Base-by-base conservation (phyloP, 2,329 filamentous ascomycete species). In the Aureobasidium sp. region DNA sequence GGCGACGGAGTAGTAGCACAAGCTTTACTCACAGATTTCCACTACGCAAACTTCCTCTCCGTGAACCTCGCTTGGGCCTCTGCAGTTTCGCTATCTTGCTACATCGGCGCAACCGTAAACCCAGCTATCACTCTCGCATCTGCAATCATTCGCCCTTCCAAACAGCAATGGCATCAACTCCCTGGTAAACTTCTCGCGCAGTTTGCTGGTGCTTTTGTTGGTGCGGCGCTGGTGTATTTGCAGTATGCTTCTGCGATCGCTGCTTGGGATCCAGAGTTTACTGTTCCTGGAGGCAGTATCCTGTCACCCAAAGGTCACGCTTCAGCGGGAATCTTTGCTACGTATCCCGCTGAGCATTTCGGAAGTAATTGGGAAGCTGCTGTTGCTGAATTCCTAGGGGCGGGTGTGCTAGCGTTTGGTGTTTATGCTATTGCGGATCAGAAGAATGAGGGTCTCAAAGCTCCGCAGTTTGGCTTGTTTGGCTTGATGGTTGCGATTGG, bases 241-340 rank as follows among this genome's bases (percentile, higher is more conserved):
- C 42, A 59, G 25, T 65, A 65, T 18, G 11, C 6, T 18, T 51
- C 54, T 45, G 54, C 53, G 13, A 65, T 65, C 38, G 58, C 36
- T 20, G 29, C n/a, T n/a, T 65, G 63, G 63, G 63, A 65, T 31
- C 63, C 63, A 25, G 63, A 65, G n/a, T 59, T 20, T 10, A 65
- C 45, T 23, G 18, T 65, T n/a, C 63, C 63, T 36, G 54, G 54
- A 4, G 63, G 63, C 29, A 25, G 15, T 29, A 65, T 65, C 20
- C 25, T 65, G 16, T 23, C 15, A n/a, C 54, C 63, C 4, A 31
- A 59, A 13, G 63, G 63, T n/a, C 63, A 65, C 13, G 47, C 53
- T 36, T 59, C 53, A 27, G 63, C 63, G 15, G 63, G 63, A 23
- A 65, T 65, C 27, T 65, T 65, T 38, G 54, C 63, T 13, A 65